Percentiles rank a stretch among this genome's conserved stretches.
Conservation (phyloP, 2,329 filamentous ascomycete species). For the Onygenales sp. region DNA sequence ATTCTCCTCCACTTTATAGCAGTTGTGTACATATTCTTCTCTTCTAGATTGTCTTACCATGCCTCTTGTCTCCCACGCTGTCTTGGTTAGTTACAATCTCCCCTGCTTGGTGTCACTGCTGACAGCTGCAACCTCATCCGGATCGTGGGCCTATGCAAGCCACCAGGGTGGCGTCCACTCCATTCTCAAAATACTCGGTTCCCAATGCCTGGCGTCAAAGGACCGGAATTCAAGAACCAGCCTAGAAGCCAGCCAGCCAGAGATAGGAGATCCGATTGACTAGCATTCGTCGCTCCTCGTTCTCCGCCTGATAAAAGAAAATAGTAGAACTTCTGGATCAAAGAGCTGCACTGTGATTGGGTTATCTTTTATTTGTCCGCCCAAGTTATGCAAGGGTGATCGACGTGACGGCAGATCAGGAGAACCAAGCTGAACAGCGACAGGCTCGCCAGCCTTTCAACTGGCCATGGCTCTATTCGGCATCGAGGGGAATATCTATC, state of each 20-base stretch:
- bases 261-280: neutral
- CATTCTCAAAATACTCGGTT: neutral
- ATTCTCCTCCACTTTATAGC: neutral
- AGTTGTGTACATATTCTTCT: neutral
- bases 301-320: neutral
- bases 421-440: neutral
- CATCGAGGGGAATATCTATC: neutral
- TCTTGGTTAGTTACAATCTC: neutral
- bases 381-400: conserved; percentile 2
- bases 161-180: neutral
- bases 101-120: conserved; percentile 2
- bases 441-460: neutral
- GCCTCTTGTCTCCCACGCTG: neutral
- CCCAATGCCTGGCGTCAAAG: neutral
- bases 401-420: conserved; percentile 6
- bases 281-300: neutral
- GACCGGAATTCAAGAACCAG: neutral
- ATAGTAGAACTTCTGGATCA: neutral
- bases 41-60: neutral
- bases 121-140: conserved; percentile 2
- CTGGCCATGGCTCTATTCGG: neutral
- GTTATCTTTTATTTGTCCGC: neutral
- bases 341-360: conserved; percentile 3
- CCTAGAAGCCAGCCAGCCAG: neutral
- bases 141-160: conserved; percentile 1